phyloP scores from a whole-genome alignment of 192 early-diverging fungal species.

The Dispira simplex region DNA sequence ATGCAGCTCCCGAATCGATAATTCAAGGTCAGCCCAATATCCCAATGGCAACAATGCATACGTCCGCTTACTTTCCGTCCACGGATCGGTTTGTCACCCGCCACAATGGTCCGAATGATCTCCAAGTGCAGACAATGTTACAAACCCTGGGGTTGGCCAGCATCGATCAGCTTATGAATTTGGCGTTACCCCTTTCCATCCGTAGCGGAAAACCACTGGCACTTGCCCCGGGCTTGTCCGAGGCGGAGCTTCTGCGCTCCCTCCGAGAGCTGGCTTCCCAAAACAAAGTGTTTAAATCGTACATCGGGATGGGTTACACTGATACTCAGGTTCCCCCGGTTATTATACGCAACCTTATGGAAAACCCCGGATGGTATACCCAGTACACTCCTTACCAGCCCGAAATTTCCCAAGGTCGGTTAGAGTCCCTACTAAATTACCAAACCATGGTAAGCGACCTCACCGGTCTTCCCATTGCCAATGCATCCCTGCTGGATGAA shows the following conservation, averaged over 20 bases:
- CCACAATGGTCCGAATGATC: conserved; percentile 71
- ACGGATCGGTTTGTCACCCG: conserved; percentile 63
- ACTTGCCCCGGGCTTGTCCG: conserved; percentile 63
- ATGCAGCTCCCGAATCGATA: neutral
- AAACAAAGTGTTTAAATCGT: conserved; percentile 86
- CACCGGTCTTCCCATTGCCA: conserved; percentile 91
- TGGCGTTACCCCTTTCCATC: conserved; percentile 74
- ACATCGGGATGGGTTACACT: conserved; percentile 95
- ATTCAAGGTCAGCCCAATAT: too few relatives aligned
- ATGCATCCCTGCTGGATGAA: conserved; percentile 97
- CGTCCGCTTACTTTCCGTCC: neutral
- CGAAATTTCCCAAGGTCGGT: conserved; percentile 96
- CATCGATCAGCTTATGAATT: conserved; percentile 67
- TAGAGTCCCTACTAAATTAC: conserved; percentile 94
- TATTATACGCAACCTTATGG: conserved; percentile 91
- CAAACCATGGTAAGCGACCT: conserved; percentile 95
- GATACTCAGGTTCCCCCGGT: conserved; percentile 83
- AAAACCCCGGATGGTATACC: conserved; percentile 99
- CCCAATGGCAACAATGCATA: neutral
- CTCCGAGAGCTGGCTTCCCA: conserved; percentile 73
- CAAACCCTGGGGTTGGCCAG: conserved; percentile 56
- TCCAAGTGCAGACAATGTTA: conserved; percentile 72
- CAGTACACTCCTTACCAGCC: conserved; percentile 99
- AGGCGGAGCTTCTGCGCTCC: conserved; percentile 71
- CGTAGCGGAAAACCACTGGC: conserved; percentile 49